These are phyloP conservation scores for Mayamaea pseudoterrestris DNA, from an alignment of 108 stramenopile species.

Conservation along the genomic window DNA sequence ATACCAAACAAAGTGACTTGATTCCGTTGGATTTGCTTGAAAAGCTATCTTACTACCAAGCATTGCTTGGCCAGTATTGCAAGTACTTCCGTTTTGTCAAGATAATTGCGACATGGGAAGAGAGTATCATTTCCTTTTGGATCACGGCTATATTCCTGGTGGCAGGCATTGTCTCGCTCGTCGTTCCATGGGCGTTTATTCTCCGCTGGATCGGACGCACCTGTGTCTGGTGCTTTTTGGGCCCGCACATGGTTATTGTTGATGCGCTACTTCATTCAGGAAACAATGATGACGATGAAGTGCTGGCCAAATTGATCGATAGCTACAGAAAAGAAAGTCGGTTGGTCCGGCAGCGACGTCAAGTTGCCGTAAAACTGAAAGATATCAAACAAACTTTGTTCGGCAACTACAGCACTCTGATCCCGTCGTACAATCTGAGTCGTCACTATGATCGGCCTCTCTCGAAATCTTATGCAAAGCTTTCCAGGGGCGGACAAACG, in stretches of 20 bases:
- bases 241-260: constrained; percentile 69
- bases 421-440: constrained; percentile 54
- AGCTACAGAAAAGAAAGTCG: background rate
- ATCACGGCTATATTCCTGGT: constrained; percentile 39
- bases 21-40: constrained; percentile 3
- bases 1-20: constrained; percentile 2
- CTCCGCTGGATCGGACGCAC: constrained; percentile 37
- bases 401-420: constrained; percentile 40
- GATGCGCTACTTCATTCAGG: constrained; percentile 35
- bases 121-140: constrained; percentile 52
- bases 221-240: constrained; percentile 50
- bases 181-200: constrained; percentile 59
- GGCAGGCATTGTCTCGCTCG: constrained; percentile 30
- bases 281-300: background rate
- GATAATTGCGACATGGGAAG: constrained; percentile 52
- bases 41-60: background rate
- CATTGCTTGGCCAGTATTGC: constrained; percentile 14
- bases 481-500: background rate
- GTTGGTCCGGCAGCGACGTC: background rate
- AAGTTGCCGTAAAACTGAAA: constrained; percentile 33
- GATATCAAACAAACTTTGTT: constrained; percentile 66
- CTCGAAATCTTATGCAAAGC: constrained; percentile 37
- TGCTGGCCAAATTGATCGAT: background rate
- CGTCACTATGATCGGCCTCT: constrained; percentile 55
- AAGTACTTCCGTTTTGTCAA: constrained; percentile 22